Evolutionary conservation across 768 basidiomycete species (phyloP), one percentile per base, ranked within the genome.

Genomic region (Mycena epipterygia): DNA sequence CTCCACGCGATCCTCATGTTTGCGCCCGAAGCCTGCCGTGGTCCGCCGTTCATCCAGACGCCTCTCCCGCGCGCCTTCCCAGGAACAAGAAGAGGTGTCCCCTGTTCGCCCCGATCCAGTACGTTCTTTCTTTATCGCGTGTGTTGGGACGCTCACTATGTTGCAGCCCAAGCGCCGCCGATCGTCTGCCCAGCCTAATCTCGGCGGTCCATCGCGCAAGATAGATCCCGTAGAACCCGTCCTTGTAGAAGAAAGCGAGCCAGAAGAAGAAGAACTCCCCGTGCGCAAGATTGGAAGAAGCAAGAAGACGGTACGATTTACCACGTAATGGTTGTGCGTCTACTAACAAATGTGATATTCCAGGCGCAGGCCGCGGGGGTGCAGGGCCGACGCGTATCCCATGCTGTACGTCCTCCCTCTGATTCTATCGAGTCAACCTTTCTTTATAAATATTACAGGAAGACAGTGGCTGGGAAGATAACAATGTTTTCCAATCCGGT

Each of bases 401-500:
- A 86, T 68, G 71, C 82, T 57, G 84, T 85, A 56, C 49, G 80
- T 77, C 21, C 39, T 59, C 25, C 70, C 76, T 37, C 70, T 11
- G 14, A 68, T 58, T 21, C 37, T 49, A 19, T n/a, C n/a, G n/a
- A n/a, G 21, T 63, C 32, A 5, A 25, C 53, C 8, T 16, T 53
- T 67, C 41, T 53, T 58, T 21, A 67, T 49, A 19, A 39, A 56
- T 48, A 63, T 64, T 59, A 68, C 56, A 61, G 30, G 91, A 93
- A 42, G 93, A 94, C 61, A 95, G 93, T 74, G 93, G 93, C 37
- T 95, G 94, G 94, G 94, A 95, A 76, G 94, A 95, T 73, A 95
- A 94, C 76, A 95, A 96, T 72, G 89, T 95, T 32, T 96, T 96
- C 78, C 94, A 96, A 76, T 95, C 93, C 12, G 94, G 93, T n/a